phyloP scores from a whole-genome alignment of 2,329 filamentous ascomycete genomes.

The Macrophomina pseudophaseolina region DNA sequence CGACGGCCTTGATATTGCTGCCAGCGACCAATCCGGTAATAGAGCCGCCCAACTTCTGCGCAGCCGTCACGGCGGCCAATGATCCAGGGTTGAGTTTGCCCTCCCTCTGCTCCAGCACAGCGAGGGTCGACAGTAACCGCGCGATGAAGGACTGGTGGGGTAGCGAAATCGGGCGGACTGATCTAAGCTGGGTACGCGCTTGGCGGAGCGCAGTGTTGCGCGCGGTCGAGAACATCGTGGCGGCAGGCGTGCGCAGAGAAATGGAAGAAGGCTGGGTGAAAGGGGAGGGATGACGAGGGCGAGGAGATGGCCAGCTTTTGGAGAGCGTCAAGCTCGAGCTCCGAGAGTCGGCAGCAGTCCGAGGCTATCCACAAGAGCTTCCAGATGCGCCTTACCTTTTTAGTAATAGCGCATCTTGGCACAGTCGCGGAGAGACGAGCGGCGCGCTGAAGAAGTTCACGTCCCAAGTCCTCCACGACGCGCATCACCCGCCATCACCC shows the following conservation, averaged over 20 bases:
- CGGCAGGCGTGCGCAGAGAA: constrained; percentile 7
- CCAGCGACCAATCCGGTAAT: constrained; percentile 90
- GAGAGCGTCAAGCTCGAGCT: constrained; percentile 19
- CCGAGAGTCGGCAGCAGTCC: constrained; percentile 27
- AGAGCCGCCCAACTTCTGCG: constrained; percentile 81
- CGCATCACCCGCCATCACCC: constrained; percentile 24
- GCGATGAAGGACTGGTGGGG: constrained; percentile 62
- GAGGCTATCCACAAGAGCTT: constrained; percentile 27
- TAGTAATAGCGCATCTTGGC: constrained; percentile 11
- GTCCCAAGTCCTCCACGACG: constrained; percentile 25
- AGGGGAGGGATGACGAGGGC: neutral
- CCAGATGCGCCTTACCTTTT: constrained; percentile 8
- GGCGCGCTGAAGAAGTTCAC: constrained; percentile 28
- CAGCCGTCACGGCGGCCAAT: constrained; percentile 83
- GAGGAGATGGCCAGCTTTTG: neutral
- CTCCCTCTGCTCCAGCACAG: constrained; percentile 89
- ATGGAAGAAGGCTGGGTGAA: constrained; percentile 5
- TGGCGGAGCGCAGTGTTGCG: constrained; percentile 43
- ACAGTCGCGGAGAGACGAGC: constrained; percentile 19
- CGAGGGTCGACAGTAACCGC: constrained; percentile 83
- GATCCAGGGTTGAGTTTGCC: constrained; percentile 85
- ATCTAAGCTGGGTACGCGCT: constrained; percentile 52
- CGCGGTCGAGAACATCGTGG: constrained; percentile 43
- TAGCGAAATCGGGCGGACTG: constrained; percentile 37
- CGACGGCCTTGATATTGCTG: constrained; percentile 73